A percentile compares a stretch with the other conserved stretches of the same genome.
These are phyloP conservation scores for Fragaria vesca DNA, from an alignment of 306 rosid genomes.

Conservation along the genomic window DNA sequence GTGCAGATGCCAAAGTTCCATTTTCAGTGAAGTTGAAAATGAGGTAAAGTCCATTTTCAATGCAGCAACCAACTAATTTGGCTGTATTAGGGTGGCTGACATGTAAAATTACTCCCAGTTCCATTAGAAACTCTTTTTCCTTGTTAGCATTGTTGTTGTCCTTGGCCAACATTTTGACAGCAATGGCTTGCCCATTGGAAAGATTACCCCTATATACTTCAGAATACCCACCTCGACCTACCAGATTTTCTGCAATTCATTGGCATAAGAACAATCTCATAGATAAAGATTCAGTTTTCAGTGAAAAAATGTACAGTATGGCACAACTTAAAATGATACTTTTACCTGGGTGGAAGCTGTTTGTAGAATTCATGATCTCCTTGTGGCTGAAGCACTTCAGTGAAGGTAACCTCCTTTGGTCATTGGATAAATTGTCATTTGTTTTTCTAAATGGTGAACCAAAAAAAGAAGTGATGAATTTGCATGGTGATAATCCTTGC, in stretches of 20 bases:
- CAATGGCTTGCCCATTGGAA: slow-evolving; percentile 57
- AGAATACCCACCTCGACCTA: slow-evolving; percentile 87
- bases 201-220: slow-evolving; percentile 85
- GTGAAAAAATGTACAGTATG: neutral
- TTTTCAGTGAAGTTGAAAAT: slow-evolving; percentile 73
- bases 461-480: slow-evolving; percentile 54
- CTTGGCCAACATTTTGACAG: slow-evolving; percentile 84
- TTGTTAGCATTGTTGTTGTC: slow-evolving; percentile 75
- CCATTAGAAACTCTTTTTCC: slow-evolving; percentile 90
- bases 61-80: slow-evolving; percentile 65
- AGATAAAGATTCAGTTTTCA: neutral
- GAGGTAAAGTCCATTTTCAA: slow-evolving; percentile 84
- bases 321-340: neutral
- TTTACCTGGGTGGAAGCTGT: slow-evolving; percentile 72
- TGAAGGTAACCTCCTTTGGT: slow-evolving; percentile 48
- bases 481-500: slow-evolving; percentile 50
- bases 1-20: slow-evolving; percentile 88
- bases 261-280: neutral
- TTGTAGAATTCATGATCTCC: slow-evolving; percentile 66
- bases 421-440: slow-evolving; percentile 27
- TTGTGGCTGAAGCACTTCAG: slow-evolving; percentile 76
- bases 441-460: slow-evolving; percentile 71
- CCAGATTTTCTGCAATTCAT: slow-evolving; percentile 55
- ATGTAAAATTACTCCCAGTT: slow-evolving; percentile 85
- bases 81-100: slow-evolving; percentile 87